Evolutionary conservation across 2,329 filamentous ascomycete species (phyloP).

Genomic region (Ceratocystis albifundus): DNA sequence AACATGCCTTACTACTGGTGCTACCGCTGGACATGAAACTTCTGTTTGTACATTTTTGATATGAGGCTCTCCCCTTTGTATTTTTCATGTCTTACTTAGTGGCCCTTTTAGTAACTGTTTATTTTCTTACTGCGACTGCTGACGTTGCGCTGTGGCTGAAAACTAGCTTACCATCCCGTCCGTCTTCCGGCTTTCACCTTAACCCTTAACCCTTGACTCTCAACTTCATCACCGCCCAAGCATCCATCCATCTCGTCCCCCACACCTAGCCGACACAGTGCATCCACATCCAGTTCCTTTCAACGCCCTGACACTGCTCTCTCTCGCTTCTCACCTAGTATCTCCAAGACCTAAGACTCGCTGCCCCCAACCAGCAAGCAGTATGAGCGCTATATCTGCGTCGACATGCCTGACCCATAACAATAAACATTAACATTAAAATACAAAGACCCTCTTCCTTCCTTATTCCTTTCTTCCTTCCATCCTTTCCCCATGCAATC

Average conservation of each 20-base stretch:
- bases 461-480: background rate
- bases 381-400: background rate
- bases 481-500: background rate
- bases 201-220: no score
- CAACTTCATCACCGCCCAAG: no score
- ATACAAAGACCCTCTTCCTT: constrained; percentile 8
- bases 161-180: no score
- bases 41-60: no score
- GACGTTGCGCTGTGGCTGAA: background rate
- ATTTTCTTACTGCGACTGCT: background rate
- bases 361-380: background rate
- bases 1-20: no score
- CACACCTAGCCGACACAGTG: background rate
- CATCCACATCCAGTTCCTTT: background rate
- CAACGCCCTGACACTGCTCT: background rate
- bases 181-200: no score
- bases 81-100: background rate
- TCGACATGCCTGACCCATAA: no score
- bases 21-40: no score
- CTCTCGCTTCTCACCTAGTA: background rate
- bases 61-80: background rate
- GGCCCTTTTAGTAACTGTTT: background rate
- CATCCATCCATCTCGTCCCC: background rate
- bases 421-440: background rate
- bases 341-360: background rate